Percentiles rank a stretch among this genome's conserved stretches.
Evolutionary conservation across 164 flowering plant genomes (phyloP).

Genomic region (Berberis thunbergii): DNA sequence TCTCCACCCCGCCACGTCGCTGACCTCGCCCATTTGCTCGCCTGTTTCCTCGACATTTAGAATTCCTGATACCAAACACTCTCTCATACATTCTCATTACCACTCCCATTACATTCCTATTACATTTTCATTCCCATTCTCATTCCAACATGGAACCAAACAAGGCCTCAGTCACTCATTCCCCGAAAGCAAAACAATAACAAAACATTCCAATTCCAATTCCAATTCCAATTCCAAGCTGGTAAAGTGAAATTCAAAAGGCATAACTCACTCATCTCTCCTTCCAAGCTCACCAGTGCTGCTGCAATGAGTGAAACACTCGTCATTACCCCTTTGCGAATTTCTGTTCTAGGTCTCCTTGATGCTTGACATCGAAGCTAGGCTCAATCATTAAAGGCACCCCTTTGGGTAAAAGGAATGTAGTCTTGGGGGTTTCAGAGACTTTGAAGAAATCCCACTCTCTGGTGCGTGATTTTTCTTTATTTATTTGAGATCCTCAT

Average conservation of each 20-base stretch:
- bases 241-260: slow-evolving; percentile 15
- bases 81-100: no score
- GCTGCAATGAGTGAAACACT: background rate
- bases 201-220: slow-evolving; percentile 3
- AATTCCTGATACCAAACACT: no score
- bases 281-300: slow-evolving; percentile 1
- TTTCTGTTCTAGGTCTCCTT: slow-evolving; percentile 40
- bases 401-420: slow-evolving; percentile 10
- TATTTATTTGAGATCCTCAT: no score
- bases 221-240: background rate
- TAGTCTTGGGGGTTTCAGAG: slow-evolving; percentile 11
- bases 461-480: no score
- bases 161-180: background rate
- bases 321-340: slow-evolving; percentile 16
- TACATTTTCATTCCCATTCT: no score
- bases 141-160: no score
- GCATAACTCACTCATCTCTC: slow-evolving; percentile 9
- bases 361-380: slow-evolving; percentile 54
- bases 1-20: no score
- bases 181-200: background rate
- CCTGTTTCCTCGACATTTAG: no score
- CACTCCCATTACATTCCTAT: no score
- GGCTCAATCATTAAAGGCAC: slow-evolving; percentile 29
- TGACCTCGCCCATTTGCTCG: no score
- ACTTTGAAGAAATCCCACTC: background rate